Evolutionary conservation across 2,329 filamentous ascomycete species (phyloP).

Genomic region (Verticillium albo-atrum): DNA sequence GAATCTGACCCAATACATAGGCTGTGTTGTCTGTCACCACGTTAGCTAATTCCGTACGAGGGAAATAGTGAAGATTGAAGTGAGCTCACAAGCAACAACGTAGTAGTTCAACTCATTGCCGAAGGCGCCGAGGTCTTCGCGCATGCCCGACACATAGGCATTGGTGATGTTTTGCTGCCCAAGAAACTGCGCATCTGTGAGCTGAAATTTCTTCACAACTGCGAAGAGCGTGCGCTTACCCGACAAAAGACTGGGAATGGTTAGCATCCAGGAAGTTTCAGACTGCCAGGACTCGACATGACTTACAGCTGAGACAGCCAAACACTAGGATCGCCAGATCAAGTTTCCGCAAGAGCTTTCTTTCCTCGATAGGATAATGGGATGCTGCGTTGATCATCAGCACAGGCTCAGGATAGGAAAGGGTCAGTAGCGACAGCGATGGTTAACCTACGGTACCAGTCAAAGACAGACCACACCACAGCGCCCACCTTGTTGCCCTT

Average conservation of each 20-base stretch:
- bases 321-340: constrained; percentile 18
- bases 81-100: constrained; percentile 8
- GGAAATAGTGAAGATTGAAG: accelerated
- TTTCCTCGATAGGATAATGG: constrained; percentile 18
- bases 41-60: background rate
- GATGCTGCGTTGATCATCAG: constrained; percentile 15
- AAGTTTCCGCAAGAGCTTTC: constrained; percentile 18
- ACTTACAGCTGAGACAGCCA: constrained; percentile 19
- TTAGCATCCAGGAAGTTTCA: background rate
- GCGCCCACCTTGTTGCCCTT: constrained; percentile 17
- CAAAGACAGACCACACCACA: constrained; percentile 20
- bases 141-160: constrained; percentile 35
- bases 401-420: no score
- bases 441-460: constrained; percentile 20
- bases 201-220: background rate
- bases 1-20: constrained; percentile 19
- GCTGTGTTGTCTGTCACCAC: constrained; percentile 32
- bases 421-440: background rate
- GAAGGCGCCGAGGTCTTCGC: constrained; percentile 25
- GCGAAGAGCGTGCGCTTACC: background rate
- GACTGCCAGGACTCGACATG: no score
- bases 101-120: constrained; percentile 26
- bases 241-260: constrained; percentile 5
- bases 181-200: constrained; percentile 9
- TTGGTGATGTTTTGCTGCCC: constrained; percentile 28